Conservation (phyloP, 2,329 filamentous ascomycete species). For the Alternaria sp. region DNA sequence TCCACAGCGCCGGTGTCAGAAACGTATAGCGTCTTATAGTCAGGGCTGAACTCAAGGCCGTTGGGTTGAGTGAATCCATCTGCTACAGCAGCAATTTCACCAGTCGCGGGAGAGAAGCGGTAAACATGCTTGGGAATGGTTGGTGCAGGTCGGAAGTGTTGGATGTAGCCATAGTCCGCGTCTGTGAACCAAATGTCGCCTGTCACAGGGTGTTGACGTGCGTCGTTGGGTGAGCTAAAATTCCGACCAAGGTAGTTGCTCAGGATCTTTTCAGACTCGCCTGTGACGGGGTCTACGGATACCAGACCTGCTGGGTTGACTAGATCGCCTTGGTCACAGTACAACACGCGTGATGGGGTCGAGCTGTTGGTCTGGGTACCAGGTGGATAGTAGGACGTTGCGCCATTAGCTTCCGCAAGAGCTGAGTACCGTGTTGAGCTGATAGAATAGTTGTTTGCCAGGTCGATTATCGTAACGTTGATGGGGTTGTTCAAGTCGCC, state of each 20-base stretch:
- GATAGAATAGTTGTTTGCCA: conserved; percentile 51
- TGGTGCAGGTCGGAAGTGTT: conserved; percentile 42
- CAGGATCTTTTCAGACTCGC: conserved; percentile 52
- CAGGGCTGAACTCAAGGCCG: conserved; percentile 56
- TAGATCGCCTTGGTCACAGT: conserved; percentile 49
- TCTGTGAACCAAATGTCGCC: conserved; percentile 63
- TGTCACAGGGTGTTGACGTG: conserved; percentile 52
- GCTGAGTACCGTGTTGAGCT: conserved; percentile 51
- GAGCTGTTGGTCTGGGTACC: conserved; percentile 30
- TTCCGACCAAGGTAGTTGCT: conserved; percentile 60
- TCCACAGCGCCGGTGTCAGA: conserved; percentile 57
- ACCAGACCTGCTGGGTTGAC: conserved; percentile 54
- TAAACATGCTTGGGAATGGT: conserved; percentile 51
- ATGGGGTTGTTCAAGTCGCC: conserved; percentile 41
- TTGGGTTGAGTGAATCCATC: conserved; percentile 55
- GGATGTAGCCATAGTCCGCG: conserved; percentile 47
- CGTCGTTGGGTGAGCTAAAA: conserved; percentile 56
- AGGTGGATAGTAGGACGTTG: conserved; percentile 47
- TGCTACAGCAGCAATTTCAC: conserved; percentile 53
- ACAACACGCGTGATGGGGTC: conserved; percentile 39
- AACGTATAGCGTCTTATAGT: conserved; percentile 56
- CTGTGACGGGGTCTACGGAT: conserved; percentile 56
- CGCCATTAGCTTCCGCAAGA: conserved; percentile 51
- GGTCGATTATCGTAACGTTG: conserved; percentile 48
- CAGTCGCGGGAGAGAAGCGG: conserved; percentile 54